A percentile compares a stretch with the other conserved stretches of the same genome.
Conservation (phyloP, 202 grass and related monocot genomes). For the Panicum virgatum region DNA sequence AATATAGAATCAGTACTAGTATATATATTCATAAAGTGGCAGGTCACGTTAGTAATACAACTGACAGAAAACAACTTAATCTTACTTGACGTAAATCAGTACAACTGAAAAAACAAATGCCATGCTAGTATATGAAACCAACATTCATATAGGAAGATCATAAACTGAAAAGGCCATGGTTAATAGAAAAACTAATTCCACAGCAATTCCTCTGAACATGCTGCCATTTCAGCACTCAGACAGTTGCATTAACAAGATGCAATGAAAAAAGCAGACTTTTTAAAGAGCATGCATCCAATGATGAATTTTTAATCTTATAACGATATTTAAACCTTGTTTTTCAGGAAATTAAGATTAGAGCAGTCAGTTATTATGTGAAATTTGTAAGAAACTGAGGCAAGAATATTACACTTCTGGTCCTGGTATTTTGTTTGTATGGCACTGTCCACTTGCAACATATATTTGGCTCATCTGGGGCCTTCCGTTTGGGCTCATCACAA, state of each 20-base stretch:
- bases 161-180: background rate
- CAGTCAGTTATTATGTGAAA: background rate
- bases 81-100: background rate
- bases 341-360: constrained; percentile 10
- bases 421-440: constrained; percentile 23
- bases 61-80: background rate
- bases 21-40: background rate
- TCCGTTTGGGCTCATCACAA: background rate
- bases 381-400: constrained; percentile 16
- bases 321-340: background rate
- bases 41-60: background rate
- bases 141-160: background rate
- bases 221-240: background rate
- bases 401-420: constrained; percentile 60
- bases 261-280: background rate
- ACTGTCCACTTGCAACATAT: background rate
- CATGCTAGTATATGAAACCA: background rate
- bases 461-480: background rate
- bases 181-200: background rate
- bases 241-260: background rate
- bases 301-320: background rate
- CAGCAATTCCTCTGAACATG: background rate
- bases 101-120: too few relatives aligned
- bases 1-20: background rate
- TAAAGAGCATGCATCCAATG: background rate